A percentile compares a stretch with the other conserved stretches of the same genome.
These are phyloP conservation scores for Ensete ventricosum DNA, from an alignment of 176 grass and related monocot species.

Conservation along the genomic window DNA sequence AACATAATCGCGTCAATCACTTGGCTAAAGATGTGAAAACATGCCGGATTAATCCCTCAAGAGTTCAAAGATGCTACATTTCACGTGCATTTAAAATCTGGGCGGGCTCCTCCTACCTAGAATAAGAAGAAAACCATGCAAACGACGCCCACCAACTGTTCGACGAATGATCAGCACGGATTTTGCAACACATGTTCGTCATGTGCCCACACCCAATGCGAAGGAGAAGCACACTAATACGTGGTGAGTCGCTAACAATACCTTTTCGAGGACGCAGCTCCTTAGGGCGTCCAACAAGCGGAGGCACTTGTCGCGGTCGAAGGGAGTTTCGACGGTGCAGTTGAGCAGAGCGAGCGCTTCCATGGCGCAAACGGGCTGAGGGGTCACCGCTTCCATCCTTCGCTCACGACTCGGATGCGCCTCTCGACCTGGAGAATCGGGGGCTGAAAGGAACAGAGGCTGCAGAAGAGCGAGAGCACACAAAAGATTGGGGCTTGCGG, in stretches of 20 bases:
- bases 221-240: neutral
- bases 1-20: no score
- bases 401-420: slow-evolving; percentile 18
- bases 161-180: neutral
- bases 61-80: no score
- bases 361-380: slow-evolving; percentile 57
- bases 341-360: slow-evolving; percentile 88
- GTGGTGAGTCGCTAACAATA: neutral
- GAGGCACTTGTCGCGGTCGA: slow-evolving; percentile 78
- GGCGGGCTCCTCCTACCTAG: no score
- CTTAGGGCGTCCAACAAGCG: slow-evolving; percentile 51
- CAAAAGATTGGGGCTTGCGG: neutral
- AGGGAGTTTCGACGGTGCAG: slow-evolving; percentile 46
- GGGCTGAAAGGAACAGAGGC: neutral
- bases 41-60: no score
- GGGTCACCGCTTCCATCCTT: slow-evolving; percentile 31
- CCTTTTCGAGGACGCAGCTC: slow-evolving; percentile 69
- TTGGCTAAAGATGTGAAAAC: no score
- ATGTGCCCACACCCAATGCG: neutral
- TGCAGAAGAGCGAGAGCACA: neutral
- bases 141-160: neutral
- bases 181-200: neutral
- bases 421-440: neutral
- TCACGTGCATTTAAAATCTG: no score
- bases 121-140: neutral